phyloP scores from a whole-genome alignment of 1,284 basidiomycete species.

The Malassezia slooffiae region DNA sequence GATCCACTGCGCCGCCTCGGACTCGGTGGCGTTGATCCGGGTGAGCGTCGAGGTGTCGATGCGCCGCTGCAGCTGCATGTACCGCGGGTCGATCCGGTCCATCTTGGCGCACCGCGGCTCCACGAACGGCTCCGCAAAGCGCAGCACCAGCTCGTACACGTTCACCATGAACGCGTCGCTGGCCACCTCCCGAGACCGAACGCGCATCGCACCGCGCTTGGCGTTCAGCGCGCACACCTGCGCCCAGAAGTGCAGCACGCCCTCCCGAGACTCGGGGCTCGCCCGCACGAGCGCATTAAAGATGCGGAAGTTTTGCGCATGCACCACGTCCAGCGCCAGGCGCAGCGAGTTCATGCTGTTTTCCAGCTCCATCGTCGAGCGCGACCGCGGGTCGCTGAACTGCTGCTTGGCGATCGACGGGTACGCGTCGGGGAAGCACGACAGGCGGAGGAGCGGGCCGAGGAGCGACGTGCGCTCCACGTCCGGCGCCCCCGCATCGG shows the following conservation, averaged over 20 bases:
- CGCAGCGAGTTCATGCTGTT: constrained; percentile 27
- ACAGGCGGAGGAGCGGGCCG: constrained; percentile 36
- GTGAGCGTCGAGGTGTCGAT: constrained; percentile 34
- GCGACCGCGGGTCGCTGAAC: constrained; percentile 25
- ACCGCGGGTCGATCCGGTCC: constrained; percentile 77
- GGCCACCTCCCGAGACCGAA: constrained; percentile 72
- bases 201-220: constrained; percentile 76
- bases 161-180: constrained; percentile 91
- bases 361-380: constrained; percentile 29
- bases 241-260: constrained; percentile 72
- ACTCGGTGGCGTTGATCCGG: constrained; percentile 40
- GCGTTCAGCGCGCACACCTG: constrained; percentile 64
- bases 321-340: constrained; percentile 37
- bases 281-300: constrained; percentile 79
- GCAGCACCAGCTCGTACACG: constrained; percentile 66
- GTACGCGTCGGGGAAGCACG: constrained; percentile 32
- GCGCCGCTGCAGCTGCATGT: constrained; percentile 47
- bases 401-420: constrained; percentile 30
- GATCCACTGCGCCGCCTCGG: constrained; percentile 35
- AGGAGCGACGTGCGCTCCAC: constrained; percentile 39
- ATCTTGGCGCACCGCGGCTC: constrained; percentile 74
- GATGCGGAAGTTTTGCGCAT: constrained; percentile 73
- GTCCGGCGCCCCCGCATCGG: constrained; percentile 52
- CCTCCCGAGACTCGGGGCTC: constrained; percentile 66
- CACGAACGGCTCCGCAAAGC: constrained; percentile 93